These are phyloP conservation scores for Hygrophorus pudorinus DNA, from an alignment of 768 basidiomycete species.

Conservation along the genomic window DNA sequence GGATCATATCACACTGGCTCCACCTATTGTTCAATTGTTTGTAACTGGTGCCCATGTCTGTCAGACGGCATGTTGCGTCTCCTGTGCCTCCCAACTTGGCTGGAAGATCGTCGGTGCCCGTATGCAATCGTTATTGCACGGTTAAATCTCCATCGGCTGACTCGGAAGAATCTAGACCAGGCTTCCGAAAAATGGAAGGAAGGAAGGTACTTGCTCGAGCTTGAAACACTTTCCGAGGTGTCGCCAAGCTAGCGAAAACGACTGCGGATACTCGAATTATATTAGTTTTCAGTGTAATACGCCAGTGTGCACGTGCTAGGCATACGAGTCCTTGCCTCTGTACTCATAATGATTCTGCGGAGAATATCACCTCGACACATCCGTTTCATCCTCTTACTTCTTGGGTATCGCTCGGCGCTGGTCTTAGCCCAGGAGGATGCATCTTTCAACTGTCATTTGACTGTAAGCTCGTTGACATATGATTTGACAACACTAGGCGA, in stretches of 20 bases:
- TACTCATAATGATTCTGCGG: slow-evolving; percentile 3
- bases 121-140: slow-evolving; percentile 17
- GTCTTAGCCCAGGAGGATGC: slow-evolving; percentile 17
- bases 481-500: slow-evolving; percentile 54
- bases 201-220: slow-evolving; percentile 46
- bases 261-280: too few relatives aligned
- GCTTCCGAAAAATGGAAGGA: slow-evolving; percentile 55
- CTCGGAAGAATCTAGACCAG: neutral
- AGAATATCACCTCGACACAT: neutral
- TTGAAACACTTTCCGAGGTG: slow-evolving; percentile 29
- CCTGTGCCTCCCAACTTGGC: slow-evolving; percentile 44
- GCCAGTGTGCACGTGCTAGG: neutral
- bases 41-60: slow-evolving; percentile 54
- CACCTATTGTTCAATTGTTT: slow-evolving; percentile 48
- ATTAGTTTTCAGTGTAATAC: too few relatives aligned
- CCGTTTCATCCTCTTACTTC: neutral
- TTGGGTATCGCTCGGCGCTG: neutral
- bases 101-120: slow-evolving; percentile 55
- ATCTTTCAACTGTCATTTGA: slow-evolving; percentile 45
- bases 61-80: slow-evolving; percentile 42
- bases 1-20: slow-evolving; percentile 35
- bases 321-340: neutral
- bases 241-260: too few relatives aligned
- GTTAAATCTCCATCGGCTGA: too few relatives aligned
- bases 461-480: slow-evolving; percentile 35